Conservation (phyloP, 2,329 filamentous ascomycete genomes). For the Nothomitra cinnamomea region DNA sequence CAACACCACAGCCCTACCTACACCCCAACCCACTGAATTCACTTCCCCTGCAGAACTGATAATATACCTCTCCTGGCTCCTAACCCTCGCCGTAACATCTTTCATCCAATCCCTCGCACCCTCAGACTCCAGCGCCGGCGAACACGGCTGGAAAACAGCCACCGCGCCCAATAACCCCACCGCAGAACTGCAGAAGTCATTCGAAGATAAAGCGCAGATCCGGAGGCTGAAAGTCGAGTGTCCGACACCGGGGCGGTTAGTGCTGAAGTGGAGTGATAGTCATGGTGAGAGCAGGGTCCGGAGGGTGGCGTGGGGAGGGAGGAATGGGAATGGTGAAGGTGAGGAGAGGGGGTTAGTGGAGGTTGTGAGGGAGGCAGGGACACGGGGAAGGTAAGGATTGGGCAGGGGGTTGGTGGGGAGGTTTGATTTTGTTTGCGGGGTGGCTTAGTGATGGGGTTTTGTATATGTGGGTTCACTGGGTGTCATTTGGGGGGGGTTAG, state of each 20-base stretch:
- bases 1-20: neutral
- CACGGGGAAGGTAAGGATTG: neutral
- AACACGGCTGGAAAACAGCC: neutral
- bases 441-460: too few relatives aligned
- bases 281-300: constrained; percentile 1
- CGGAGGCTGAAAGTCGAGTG: constrained; percentile 14
- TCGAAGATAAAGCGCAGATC: constrained; percentile 17
- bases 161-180: neutral
- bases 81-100: neutral
- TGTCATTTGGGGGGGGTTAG: too few relatives aligned
- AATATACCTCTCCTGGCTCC: constrained; percentile 1
- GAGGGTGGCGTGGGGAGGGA: constrained; percentile 3
- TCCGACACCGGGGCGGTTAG: constrained; percentile 3
- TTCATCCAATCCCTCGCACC: neutral
- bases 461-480: too few relatives aligned
- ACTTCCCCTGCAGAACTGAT: neutral
- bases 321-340: constrained; percentile 7
- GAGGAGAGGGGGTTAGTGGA: constrained; percentile 12
- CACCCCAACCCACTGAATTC: neutral
- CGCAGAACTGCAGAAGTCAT: neutral
- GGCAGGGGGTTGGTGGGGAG: too few relatives aligned
- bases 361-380: constrained; percentile 13
- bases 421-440: too few relatives aligned
- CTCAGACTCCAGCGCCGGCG: neutral
- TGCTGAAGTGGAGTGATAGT: constrained; percentile 11